Evolutionary conservation across 2,329 filamentous ascomycete genomes (phyloP), one percentile per base, ranked within the genome.

Genomic region (Microdochium nivale): DNA sequence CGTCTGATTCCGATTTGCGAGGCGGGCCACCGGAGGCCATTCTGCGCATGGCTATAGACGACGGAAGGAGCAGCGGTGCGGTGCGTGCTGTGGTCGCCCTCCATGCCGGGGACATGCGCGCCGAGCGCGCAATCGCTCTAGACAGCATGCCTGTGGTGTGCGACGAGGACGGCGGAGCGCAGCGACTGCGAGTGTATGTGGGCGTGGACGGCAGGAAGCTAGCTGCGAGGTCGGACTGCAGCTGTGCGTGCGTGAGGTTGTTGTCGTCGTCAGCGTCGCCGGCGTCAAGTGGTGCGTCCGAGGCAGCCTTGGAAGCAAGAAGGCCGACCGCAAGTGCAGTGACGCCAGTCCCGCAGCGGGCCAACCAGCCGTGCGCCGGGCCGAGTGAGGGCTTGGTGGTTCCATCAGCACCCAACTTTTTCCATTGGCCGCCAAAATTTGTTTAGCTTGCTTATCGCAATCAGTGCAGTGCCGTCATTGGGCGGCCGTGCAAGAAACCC

Each of bases 21-120:
- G 70, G 24, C 69, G 69, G 53, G 73, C 68, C 53, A 55, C 62
- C 72, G 71, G 76, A 67, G 69, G 57, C 55, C 40, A 44, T 23
- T 23, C 14, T 44, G 40, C 40, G 40, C 40, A 44, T 21, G 40
- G 40, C 40, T 23, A 44, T 23, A 7, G 16, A 44, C 9, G 64
- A 62, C 19, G 60, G 56, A 5, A 63, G 60, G 25, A 70, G 60
- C 5, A 58, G 60, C 32, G 63, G 57, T 56, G 66, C 62, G 56
- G 67, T 64, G 10, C 65, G 55, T 47, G 64, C 54, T 19, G 61
- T 27, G 3, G 58, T 51, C n/a, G 55, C 54, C 47, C 55, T 51
- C 52, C 57, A 44, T 33, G 62, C 11, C n/a, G 46, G 3, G 46
- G 46, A 62, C 51, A 62, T 59, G 52, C 65, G 65, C 59, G 64